Evolutionary conservation across 2,329 filamentous ascomycete genomes (phyloP), one percentile per base, ranked within the genome.

Genomic region (Xylaria sp.): DNA sequence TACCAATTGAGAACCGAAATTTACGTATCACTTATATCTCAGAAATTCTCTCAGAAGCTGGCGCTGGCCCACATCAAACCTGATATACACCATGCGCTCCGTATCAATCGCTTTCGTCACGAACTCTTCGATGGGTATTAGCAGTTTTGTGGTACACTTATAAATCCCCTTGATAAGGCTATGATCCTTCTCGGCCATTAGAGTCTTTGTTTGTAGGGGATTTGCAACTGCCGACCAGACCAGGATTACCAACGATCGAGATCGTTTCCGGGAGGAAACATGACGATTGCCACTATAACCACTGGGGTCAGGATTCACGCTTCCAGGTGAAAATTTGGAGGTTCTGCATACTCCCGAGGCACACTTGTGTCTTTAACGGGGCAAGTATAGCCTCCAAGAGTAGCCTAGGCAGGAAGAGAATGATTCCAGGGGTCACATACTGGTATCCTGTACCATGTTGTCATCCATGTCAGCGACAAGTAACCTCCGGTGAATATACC

Each of bases 381-480:
- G n/a, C n/a, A n/a, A n/a, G n/a, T n/a, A n/a, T n/a, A n/a, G n/a
- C n/a, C n/a, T n/a, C n/a, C n/a, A n/a, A n/a, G n/a, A n/a, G n/a
- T n/a, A n/a, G n/a, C n/a, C n/a, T n/a, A n/a, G n/a, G n/a, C n/a
- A n/a, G n/a, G n/a, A n/a, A n/a, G n/a, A n/a, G n/a, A n/a, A n/a
- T n/a, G n/a, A n/a, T n/a, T n/a, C n/a, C n/a, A n/a, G n/a, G n/a
- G n/a, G n/a, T n/a, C n/a, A n/a, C n/a, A n/a, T n/a, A n/a, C n/a
- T 52, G 5, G 57, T 43, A 57, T 64, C 61, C 28, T 57, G 50
- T n/a, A 64, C 21, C 57, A 64, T 64, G 33, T 57, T 51, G 23
- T 55, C 57, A 40, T 64, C 61, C 28, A 64, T 17, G 38, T 61
- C 62, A 19, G 40, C 38, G n/a, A 19, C 33, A 42, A 58, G 35